A percentile compares a stretch with the other conserved stretches of the same genome.
These are phyloP conservation scores for Huntiella omanensis DNA, from an alignment of 2,329 filamentous ascomycete species.

Conservation along the genomic window DNA sequence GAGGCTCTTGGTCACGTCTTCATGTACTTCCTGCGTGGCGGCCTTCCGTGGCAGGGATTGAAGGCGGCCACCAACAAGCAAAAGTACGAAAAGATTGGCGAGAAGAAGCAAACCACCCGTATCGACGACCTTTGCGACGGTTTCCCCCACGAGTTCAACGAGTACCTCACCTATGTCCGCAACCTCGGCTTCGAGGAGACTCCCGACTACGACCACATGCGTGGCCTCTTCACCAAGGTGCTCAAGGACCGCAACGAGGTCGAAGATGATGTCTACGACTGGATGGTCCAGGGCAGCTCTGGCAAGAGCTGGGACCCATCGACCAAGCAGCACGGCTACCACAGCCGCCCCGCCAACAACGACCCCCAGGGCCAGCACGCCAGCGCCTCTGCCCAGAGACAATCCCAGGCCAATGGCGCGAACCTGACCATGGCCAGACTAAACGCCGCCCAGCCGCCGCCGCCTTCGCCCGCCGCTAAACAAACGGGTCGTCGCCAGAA, in stretches of 20 bases:
- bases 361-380: constrained; percentile 41
- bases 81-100: constrained; percentile 99
- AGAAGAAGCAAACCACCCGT: constrained; percentile 96
- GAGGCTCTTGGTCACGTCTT: constrained; percentile 68
- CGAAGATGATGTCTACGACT: constrained; percentile 97
- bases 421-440: constrained; percentile 68
- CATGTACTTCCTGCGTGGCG: constrained; percentile 56
- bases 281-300: constrained; percentile 72
- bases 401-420: constrained; percentile 54
- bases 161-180: constrained; percentile 91
- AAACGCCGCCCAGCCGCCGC: constrained; percentile 83
- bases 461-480: constrained; percentile 68
- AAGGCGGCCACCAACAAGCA: constrained; percentile 72
- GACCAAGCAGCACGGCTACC: constrained; percentile 43
- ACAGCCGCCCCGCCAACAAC: constrained; percentile 22
- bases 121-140: constrained; percentile 96
- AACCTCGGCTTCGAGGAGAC: constrained; percentile 98
- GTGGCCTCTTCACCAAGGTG: constrained; percentile 88
- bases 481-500: constrained; percentile 61
- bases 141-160: constrained; percentile 93
- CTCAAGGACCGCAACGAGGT: constrained; percentile 87
- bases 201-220: constrained; percentile 93
- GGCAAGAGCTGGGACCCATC: constrained; percentile 72
- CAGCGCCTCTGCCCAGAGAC: constrained; percentile 17
- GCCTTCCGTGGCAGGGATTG: constrained; percentile 52